phyloP scores from a whole-genome alignment of 169 alveolate species.

The Sarcocystis neurona region DNA sequence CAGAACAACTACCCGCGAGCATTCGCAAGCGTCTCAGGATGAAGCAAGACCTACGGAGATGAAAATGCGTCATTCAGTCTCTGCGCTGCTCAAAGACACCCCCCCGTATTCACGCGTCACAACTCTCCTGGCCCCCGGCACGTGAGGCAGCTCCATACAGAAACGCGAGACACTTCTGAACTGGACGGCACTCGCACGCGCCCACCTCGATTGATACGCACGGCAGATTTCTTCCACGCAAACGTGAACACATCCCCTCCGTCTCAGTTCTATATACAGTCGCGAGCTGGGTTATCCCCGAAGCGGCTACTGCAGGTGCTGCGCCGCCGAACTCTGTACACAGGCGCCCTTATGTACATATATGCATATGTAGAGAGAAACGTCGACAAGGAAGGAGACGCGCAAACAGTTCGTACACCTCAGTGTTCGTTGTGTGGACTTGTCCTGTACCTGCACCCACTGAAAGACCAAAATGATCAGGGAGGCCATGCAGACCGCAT shows the following conservation, averaged over 20 bases:
- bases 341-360: neutral
- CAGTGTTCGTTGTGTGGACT: too few relatives aligned
- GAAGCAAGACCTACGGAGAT: neutral
- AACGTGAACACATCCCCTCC: too few relatives aligned
- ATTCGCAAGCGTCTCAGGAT: neutral
- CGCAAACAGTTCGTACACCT: too few relatives aligned
- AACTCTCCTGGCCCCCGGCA: too few relatives aligned
- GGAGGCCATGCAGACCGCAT: slow-evolving; percentile 52
- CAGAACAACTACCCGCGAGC: neutral
- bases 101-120: too few relatives aligned
- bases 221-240: too few relatives aligned
- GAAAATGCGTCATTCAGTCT: neutral
- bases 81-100: neutral
- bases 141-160: neutral
- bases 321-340: too few relatives aligned
- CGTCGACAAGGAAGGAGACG: neutral
- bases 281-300: too few relatives aligned
- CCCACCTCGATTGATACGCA: too few relatives aligned
- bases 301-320: too few relatives aligned
- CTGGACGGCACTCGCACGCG: neutral
- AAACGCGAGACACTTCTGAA: neutral
- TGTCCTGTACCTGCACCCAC: slow-evolving; percentile 55
- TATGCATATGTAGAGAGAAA: neutral
- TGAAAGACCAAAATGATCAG: slow-evolving; percentile 53
- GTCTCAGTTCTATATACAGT: too few relatives aligned